phyloP scores from a whole-genome alignment of 805 yeast genomes.

The Wickerhamiella hasegawae region DNA sequence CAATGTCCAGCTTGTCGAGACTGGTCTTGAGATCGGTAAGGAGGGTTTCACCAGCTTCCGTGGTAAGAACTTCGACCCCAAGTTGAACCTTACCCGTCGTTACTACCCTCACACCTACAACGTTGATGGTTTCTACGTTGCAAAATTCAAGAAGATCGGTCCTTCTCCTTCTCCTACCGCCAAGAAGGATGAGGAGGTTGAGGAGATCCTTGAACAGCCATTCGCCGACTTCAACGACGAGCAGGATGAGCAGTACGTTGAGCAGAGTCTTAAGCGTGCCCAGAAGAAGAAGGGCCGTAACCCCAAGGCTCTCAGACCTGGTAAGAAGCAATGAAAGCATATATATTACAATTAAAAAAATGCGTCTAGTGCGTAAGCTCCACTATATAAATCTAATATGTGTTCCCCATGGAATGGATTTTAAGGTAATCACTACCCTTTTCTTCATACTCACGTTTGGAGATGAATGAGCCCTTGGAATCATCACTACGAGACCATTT shows the following conservation, averaged over 20 bases:
- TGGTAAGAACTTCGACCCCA: slow-evolving; percentile 78
- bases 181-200: slow-evolving; percentile 57
- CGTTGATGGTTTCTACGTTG: slow-evolving; percentile 97
- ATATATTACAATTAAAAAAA: too few species aligned
- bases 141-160: slow-evolving; percentile 84
- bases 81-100: slow-evolving; percentile 70
- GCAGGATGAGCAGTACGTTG: slow-evolving; percentile 59
- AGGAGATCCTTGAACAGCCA: slow-evolving; percentile 71
- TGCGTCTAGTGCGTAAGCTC: too few species aligned
- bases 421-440: slow-evolving; percentile 79
- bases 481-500: slow-evolving; percentile 45
- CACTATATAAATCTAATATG: not conserved
- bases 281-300: slow-evolving; percentile 21
- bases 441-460: slow-evolving; percentile 68
- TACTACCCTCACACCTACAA: slow-evolving; percentile 97
- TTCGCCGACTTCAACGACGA: slow-evolving; percentile 68
- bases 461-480: slow-evolving; percentile 33
- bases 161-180: slow-evolving; percentile 72
- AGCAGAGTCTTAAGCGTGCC: slow-evolving; percentile 30
- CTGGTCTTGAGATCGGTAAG: slow-evolving; percentile 86
- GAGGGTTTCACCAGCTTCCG: slow-evolving; percentile 88
- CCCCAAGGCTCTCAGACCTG: slow-evolving; percentile 12
- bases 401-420: slow-evolving; percentile 68
- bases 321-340: slow-evolving; percentile 7
- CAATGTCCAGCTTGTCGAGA: slow-evolving; percentile 82